phyloP scores from a whole-genome alignment of 2,329 filamentous ascomycete genomes.

The Aspergillus cejpii region DNA sequence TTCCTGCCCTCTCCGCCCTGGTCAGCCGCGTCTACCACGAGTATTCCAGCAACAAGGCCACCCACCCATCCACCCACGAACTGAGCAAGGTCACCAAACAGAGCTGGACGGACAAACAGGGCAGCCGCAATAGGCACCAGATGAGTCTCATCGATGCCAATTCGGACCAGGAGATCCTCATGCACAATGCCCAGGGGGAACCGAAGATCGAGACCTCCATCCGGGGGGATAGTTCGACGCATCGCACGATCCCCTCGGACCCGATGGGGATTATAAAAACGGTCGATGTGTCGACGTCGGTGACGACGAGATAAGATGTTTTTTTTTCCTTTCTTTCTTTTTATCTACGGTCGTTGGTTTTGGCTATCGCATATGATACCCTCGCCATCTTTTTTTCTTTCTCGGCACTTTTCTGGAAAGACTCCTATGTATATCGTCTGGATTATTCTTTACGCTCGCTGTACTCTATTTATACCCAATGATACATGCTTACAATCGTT shows the following conservation, averaged over 20 bases:
- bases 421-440: too few relatives aligned
- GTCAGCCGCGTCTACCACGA: constrained; percentile 30
- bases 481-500: too few relatives aligned
- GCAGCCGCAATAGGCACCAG: constrained; percentile 13
- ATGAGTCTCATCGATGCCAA: constrained; percentile 14
- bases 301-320: constrained; percentile 4
- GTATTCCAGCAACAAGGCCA: constrained; percentile 22
- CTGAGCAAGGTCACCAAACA: constrained; percentile 16
- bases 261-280: constrained; percentile 25
- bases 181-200: constrained; percentile 22
- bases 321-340: not conserved
- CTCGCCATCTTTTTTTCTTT: not conserved
- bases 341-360: not conserved
- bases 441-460: too few relatives aligned
- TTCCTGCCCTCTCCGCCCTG: constrained; percentile 35
- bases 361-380: not conserved
- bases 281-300: constrained; percentile 23
- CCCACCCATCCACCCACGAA: constrained; percentile 18
- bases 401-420: too few relatives aligned
- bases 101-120: constrained; percentile 8
- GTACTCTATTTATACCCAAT: too few relatives aligned
- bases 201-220: constrained; percentile 26
- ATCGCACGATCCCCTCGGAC: not conserved
- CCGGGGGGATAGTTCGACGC: constrained; percentile 10
- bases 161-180: constrained; percentile 24